Evolutionary conservation across 148 eudicot genomes (phyloP), one percentile per base, ranked within the genome.

Genomic region (Vaccinium vitisidaea): DNA sequence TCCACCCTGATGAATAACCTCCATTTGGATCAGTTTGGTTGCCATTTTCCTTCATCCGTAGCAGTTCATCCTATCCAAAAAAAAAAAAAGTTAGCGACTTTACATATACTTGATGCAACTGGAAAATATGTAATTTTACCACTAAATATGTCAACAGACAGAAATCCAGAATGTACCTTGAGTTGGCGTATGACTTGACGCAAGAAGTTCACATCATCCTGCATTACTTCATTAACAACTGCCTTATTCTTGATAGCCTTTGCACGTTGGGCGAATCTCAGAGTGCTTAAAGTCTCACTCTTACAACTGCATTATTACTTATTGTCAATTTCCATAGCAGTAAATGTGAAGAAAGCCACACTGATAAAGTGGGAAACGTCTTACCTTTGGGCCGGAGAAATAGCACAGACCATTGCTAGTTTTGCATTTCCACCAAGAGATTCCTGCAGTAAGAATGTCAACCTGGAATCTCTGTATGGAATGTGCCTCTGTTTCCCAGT

Each of bases 341-440:
- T 16, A 83, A 25, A 53, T 74, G 63, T 30, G 18, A 70, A 43
- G 19, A 69, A 25, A 53, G n/a, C 54, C 54, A 81, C 36, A 81
- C 21, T 21, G 36, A 67, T 71, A n/a, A 82, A 21, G 14, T 3
- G 23, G 63, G 71, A 69, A 56, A 58, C 53, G 12, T 52, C 84
- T 89, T 56, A 96, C 99, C 99, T 94, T 86, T 86, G 90, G 18
- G 94, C 90, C 4, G 99, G 98, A 88, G 99, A 96, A 84, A 96
- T 92, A 46, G 99, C 98, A 86, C 99, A 96, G 67, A 96, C 93
- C 99, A 96, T 94, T 76, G 98, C 99, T 86, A 96, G 83, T 90
- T 96, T 96, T 77, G 99, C 99, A 89, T 96, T 96, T 75, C 99
- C 99, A 58, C 99, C 98, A 25, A 97, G 99, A 88, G 99, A 97